Base-by-base conservation (phyloP, 176 grass and related monocot species). In the Avena sativa region DNA sequence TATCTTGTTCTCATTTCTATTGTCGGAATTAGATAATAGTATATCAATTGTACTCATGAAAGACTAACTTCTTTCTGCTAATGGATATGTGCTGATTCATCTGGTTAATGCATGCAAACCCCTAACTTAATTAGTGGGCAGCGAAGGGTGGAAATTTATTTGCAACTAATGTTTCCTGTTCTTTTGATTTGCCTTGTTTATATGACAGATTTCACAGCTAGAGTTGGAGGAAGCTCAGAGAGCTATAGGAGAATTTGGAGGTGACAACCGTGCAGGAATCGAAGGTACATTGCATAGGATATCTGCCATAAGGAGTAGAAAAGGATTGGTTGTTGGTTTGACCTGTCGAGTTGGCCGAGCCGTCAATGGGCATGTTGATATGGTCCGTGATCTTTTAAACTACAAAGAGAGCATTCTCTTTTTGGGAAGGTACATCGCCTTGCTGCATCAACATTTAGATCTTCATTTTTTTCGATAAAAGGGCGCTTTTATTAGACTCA, bases 241-340 rank as follows among this genome's bases (percentile, higher is more conserved):
- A 87, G 69, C 90, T 43, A 82, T 98, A 74, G 96, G 96, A 88
- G 96, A 98, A 56, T 98, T 98, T 87, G 97, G 97, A 86, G 92
- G 97, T 68, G 97, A 98, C 60, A 96, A 98, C 56, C 86, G 94
- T 81, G 97, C 92, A 40, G 97, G 92, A 76, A 96, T 98, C 62
- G 89, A 96, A 96, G 97, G 93, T 73, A 98, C 97, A 84, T 91
- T 98, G 65, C 97, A 98, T 82, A 98, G 97, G 53, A 96, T 98
- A 92, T 98, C 97, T 88, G 94, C 97, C 59, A 94, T 94, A 86
- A 92, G 97, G 90, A 98, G 93, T 78, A 93, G 96, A 77, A 98
- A 98, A 93, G 97, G 96, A 80, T 84, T 95, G 66, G 76, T 96
- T 88, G 93, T 98, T 67, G 97, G 97, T 75, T 88, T 98, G 79